phyloP scores from a whole-genome alignment of 2,329 filamentous ascomycete genomes.

The Pseudohalonectria lignicola region DNA sequence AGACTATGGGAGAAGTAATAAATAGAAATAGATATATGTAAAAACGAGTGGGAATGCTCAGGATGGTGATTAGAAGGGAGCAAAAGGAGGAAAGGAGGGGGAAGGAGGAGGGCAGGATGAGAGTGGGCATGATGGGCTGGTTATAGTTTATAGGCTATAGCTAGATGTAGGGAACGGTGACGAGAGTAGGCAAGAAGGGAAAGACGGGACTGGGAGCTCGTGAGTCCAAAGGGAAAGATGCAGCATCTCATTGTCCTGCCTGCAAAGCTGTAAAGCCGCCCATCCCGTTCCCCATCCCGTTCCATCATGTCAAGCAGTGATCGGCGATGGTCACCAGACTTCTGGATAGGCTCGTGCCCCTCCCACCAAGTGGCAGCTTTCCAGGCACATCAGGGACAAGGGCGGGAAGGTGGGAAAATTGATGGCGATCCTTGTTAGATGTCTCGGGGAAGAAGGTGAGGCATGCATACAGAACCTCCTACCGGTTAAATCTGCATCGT shows the following conservation, averaged over 20 bases:
- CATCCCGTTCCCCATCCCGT: too few species aligned
- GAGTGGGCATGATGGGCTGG: background rate
- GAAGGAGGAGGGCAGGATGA: background rate
- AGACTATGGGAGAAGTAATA: background rate
- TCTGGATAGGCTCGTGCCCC: too few species aligned
- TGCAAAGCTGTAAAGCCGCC: too few species aligned
- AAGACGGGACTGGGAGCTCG: background rate
- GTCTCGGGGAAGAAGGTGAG: background rate
- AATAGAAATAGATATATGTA: background rate
- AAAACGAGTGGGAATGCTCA: background rate
- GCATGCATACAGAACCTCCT: background rate
- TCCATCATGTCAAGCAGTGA: background rate
- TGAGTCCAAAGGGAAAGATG: too few species aligned
- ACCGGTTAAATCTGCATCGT: constrained; percentile 1
- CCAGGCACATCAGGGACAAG: background rate
- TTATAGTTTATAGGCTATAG: too few species aligned
- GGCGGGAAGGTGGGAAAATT: background rate
- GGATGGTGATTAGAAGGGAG: background rate
- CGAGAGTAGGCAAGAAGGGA: background rate
- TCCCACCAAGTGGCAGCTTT: too few species aligned
- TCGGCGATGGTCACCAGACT: background rate
- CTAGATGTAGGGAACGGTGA: background rate
- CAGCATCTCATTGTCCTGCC: too few species aligned
- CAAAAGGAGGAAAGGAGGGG: background rate
- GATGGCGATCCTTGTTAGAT: background rate